A percentile compares a stretch with the other conserved stretches of the same genome.
Conservation (phyloP, 2,329 filamentous ascomycete genomes). For the Arthrobotrys conoides region DNA sequence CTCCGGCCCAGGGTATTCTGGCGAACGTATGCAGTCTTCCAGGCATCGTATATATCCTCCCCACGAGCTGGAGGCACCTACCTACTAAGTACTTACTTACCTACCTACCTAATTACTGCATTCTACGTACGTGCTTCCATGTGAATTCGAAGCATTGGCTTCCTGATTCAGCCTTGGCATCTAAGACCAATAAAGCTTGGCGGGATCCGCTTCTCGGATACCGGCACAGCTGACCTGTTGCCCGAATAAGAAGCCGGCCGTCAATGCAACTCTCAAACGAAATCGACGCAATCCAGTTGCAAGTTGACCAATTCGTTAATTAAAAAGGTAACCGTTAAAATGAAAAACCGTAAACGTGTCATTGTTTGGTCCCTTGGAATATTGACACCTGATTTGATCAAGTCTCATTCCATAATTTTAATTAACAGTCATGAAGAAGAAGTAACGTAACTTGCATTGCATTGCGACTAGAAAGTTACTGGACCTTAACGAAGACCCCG, state of each 20-base stretch:
- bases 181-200: constrained; percentile 1
- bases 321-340: too few relatives aligned
- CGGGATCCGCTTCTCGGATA: constrained; percentile 6
- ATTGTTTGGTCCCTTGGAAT: too few relatives aligned
- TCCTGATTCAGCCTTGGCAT: neutral
- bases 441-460: too few relatives aligned
- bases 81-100: too few relatives aligned
- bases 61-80: neutral
- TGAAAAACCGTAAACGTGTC: too few relatives aligned
- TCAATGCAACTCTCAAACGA: too few relatives aligned
- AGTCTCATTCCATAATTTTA: neutral
- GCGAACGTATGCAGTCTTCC: neutral
- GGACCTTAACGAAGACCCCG: constrained; percentile 70
- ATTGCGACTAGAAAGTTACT: constrained; percentile 20
- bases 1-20: neutral
- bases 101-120: constrained; percentile 7
- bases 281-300: too few relatives aligned
- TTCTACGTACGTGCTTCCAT: neutral
- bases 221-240: constrained; percentile 15
- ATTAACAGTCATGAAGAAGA: too few relatives aligned
- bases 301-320: too few relatives aligned
- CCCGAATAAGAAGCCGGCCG: constrained; percentile 15
- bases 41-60: too few relatives aligned
- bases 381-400: neutral
- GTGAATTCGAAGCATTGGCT: neutral